Conservation (phyloP, 805 yeast species). For the Naumovozyma dairenensis region DNA sequence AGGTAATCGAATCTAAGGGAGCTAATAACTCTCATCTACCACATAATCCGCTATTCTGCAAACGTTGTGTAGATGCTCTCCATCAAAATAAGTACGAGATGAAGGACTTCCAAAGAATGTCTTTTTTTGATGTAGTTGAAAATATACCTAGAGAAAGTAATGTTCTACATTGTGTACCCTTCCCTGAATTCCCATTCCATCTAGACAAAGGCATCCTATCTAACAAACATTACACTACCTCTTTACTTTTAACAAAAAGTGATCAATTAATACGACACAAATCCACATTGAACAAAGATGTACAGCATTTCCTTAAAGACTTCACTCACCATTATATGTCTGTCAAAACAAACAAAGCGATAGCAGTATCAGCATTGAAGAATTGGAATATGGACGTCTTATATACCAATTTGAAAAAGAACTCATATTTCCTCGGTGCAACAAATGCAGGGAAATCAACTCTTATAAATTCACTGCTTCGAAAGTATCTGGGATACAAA, state of each 20-base stretch:
- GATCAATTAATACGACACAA: slow-evolving; percentile 25
- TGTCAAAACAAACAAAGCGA: slow-evolving; percentile 20
- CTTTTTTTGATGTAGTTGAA: slow-evolving; percentile 26
- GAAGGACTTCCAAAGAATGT: slow-evolving; percentile 26
- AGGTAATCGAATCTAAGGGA: slow-evolving; percentile 6
- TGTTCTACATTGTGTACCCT: slow-evolving; percentile 52
- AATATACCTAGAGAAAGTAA: slow-evolving; percentile 35
- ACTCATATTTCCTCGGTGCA: slow-evolving; percentile 49
- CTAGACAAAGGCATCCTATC: slow-evolving; percentile 27
- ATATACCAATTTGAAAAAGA: slow-evolving; percentile 15
- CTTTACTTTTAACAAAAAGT: slow-evolving; percentile 22
- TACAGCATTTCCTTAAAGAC: slow-evolving; percentile 26
- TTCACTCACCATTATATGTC: slow-evolving; percentile 24
- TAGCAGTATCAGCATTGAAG: slow-evolving; percentile 19
- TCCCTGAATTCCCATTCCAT: slow-evolving; percentile 64
- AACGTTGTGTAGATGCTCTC: slow-evolving; percentile 46
- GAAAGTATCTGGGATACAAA: slow-evolving; percentile 16
- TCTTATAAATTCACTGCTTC: slow-evolving; percentile 40
- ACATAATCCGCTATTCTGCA: slow-evolving; percentile 35
- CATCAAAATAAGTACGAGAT: slow-evolving; percentile 34
- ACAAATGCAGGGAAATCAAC: slow-evolving; percentile 67
- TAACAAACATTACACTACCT: slow-evolving; percentile 6
- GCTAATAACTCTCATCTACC: no score
- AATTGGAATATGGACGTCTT: slow-evolving; percentile 23
- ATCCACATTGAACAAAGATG: slow-evolving; percentile 16